Evolutionary conservation across 2,329 filamentous ascomycete species (phyloP), one percentile per base, ranked within the genome.

Genomic region (Colletotrichum incanum): DNA sequence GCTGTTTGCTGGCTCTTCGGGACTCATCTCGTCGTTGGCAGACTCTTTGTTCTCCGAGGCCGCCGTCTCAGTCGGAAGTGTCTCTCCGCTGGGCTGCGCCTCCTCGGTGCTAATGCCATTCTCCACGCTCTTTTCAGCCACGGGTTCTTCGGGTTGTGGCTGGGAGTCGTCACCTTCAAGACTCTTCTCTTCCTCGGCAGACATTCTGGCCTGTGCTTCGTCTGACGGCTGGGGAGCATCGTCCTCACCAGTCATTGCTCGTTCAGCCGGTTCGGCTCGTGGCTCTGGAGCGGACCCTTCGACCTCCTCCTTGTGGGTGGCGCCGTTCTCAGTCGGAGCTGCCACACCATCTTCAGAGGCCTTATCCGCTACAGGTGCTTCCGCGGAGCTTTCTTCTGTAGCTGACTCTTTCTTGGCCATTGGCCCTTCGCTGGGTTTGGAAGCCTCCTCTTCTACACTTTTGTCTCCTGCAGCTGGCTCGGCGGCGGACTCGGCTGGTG

Each of bases 91-190:
- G 23, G 58, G 23, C 47, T 45, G 52, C 23, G 58, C 39, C 52
- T 28, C 69, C 54, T 64, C 47, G 9, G 31, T 54, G 54, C 59
- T 59, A 55, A 18, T 50, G 39, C 23, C 31, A 43, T 58, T 59
- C 69, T 69, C 59, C 43, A 72, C 47, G 39, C 58, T 69, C 65
- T 43, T 72, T 65, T 69, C 69, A 64, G 69, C 69, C 69, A 69
- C 59, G n/a, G 59, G n/a, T 65, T 69, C 69, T 72, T 69, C 52
- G 18, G 23, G 55, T 64, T 60, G 65, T 72, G 69, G 65, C 65
- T 60, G 65, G 69, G 69, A 69, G 52, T 72, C 60, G 60, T 69
- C 69, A 69, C 69, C 69, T 72, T 63, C 31, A 31, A 45, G 37
- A 16, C 7, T 31, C 28, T 65, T 60, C 1, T 63, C 65, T 71